Evolutionary conservation across 2,329 filamentous ascomycete species (phyloP).

Genomic region (Sporothrix pallida): DNA sequence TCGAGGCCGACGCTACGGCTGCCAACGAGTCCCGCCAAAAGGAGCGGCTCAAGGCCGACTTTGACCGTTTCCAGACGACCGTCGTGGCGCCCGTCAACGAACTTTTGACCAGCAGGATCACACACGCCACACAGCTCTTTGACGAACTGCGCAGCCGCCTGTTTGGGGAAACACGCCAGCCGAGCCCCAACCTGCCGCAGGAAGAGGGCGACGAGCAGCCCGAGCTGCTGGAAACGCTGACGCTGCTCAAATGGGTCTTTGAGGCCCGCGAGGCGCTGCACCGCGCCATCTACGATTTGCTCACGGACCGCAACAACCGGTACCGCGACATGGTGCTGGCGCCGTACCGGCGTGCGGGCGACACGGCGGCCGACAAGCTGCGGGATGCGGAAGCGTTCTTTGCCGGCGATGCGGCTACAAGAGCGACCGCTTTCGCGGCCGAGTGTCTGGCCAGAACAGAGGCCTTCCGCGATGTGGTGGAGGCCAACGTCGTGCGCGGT

Average conservation of each 20-base stretch:
- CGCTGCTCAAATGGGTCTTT: conserved; percentile 94
- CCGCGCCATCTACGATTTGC: conserved; percentile 81
- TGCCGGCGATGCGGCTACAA: conserved; percentile 73
- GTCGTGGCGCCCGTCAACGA: conserved; percentile 86
- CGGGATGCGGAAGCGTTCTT: conserved; percentile 83
- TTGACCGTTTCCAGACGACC: conserved; percentile 80
- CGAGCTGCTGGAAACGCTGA: conserved; percentile 91
- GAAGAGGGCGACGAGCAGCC: conserved; percentile 96
- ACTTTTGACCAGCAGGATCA: conserved; percentile 76
- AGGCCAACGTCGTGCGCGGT: conserved; percentile 82
- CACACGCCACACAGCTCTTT: conserved; percentile 76
- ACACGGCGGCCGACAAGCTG: conserved; percentile 71
- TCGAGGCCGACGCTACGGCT: conserved; percentile 78
- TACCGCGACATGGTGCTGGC: conserved; percentile 84
- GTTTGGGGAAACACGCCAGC: conserved; percentile 70
- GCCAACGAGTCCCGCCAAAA: conserved; percentile 74
- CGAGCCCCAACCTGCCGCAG: conserved; percentile 81
- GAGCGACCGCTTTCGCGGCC: conserved; percentile 71
- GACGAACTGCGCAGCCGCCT: conserved; percentile 74
- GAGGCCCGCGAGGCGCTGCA: conserved; percentile 89
- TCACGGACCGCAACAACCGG: conserved; percentile 82
- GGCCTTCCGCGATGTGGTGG: conserved; percentile 78
- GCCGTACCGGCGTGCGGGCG: conserved; percentile 77
- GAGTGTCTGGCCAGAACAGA: conserved; percentile 71
- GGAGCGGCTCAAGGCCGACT: conserved; percentile 76